Evolutionary conservation across 164 flowering plant species (phyloP), one percentile per base, ranked within the genome.

Genomic region (Stephania cephalantha): DNA sequence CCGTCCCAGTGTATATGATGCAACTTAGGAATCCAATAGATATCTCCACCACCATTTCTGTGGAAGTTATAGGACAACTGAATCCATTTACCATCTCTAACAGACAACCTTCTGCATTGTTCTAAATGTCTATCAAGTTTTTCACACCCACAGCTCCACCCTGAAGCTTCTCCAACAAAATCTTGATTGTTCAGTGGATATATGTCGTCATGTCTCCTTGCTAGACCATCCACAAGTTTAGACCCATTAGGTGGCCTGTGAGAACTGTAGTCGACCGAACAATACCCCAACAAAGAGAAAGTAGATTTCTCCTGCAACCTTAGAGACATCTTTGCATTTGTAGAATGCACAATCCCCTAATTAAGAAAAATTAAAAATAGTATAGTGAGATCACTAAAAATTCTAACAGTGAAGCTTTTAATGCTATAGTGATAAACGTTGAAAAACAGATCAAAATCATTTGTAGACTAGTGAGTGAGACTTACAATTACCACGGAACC

Each of bases 1-100:
- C 93, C 86, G 30, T 83, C 72, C 89, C 84, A 84, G 73, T 87
- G 90, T 68, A 94, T 76, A 75, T 94, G 97, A 83, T 90, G 87
- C 84, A 94, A 70, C 79, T 76, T 83, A 44, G 98, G 98, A 61
- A 88, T 79, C 86, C 86, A 81, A 22, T 46, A n/a, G 46, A 79
- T 73, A 46, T 78, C 81, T 61, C 74, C 75, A 73, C 35, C 73
- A 72, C 55, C 20, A 42, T 68, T 53, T 31, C 76, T 79, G 45
- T 35, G 71, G 69, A 79, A 74, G 78, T 79, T 80, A 81, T 72
- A 74, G 7, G 78, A 73, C 42, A 96, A 74, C 81, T 83, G 87
- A 71, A 90, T 75, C 92, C 94, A 91, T 46, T 74, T 75, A 73
- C 76, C 71, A 58, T 79, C 74, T 50, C 77, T 79, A 66, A 46